Evolutionary conservation across 2,329 filamentous ascomycete species (phyloP).

Genomic region (Chrysoporthe puriensis): DNA sequence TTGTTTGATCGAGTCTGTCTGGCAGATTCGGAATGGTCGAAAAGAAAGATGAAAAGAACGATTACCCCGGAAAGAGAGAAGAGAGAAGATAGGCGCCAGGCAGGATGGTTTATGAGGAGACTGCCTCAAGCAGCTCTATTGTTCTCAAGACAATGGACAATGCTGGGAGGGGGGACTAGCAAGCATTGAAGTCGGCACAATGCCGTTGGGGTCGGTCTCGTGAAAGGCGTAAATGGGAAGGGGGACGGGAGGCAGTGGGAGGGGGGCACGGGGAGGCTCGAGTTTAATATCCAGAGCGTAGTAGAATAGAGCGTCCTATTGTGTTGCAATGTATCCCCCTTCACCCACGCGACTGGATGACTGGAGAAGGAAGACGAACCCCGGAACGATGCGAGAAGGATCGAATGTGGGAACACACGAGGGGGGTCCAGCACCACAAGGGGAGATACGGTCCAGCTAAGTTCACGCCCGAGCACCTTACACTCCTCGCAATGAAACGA

Average conservation of each 20-base stretch:
- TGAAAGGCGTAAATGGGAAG: slow-evolving; percentile 1
- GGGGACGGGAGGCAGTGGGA: slow-evolving; percentile 7
- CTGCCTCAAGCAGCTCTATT: slow-evolving; percentile 29
- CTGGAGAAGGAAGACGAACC: neutral
- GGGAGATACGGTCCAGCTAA: neutral
- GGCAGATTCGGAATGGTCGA: slow-evolving; percentile 21
- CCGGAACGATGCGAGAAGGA: neutral
- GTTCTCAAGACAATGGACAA: slow-evolving; percentile 22
- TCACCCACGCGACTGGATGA: neutral
- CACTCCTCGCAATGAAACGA: slow-evolving; percentile 5
- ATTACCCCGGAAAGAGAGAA: slow-evolving; percentile 5
- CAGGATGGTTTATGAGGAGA: slow-evolving; percentile 15
- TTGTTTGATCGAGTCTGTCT: slow-evolving; percentile 23
- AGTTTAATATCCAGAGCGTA: slow-evolving; percentile 19
- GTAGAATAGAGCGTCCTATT: slow-evolving; percentile 15
- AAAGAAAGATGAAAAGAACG: neutral
- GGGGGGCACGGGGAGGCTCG: slow-evolving; percentile 12
- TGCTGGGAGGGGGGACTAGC: slow-evolving; percentile 12
- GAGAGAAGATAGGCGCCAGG: slow-evolving; percentile 14
- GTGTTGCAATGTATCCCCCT: neutral
- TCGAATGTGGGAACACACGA: slow-evolving; percentile 14
- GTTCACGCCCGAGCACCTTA: neutral
- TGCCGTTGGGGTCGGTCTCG: slow-evolving; percentile 21
- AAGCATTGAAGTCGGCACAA: slow-evolving; percentile 28
- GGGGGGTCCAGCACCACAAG: neutral